phyloP scores from a whole-genome alignment of 106 monocot species.

The Cymbidium sinense region DNA sequence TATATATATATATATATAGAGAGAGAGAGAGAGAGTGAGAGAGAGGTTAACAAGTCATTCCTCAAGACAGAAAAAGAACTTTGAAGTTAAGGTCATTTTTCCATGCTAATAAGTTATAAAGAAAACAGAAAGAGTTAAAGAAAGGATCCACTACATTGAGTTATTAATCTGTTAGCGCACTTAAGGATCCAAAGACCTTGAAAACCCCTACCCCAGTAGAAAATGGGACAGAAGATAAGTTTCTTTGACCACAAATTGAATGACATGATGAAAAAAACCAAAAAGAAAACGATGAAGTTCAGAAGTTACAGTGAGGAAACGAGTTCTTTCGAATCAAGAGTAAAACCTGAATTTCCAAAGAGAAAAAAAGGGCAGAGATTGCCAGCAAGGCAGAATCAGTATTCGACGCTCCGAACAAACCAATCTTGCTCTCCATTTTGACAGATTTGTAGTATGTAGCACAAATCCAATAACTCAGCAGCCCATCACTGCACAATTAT shows the following conservation, averaged over 20 bases:
- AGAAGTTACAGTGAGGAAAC: constrained; percentile 12
- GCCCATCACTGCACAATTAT: constrained; percentile 88
- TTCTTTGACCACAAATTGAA: constrained; percentile 14
- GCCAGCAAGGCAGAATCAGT: constrained; percentile 16
- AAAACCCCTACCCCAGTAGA: constrained; percentile 5
- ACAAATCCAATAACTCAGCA: constrained; percentile 41
- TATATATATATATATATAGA: too few species aligned
- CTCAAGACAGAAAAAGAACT: neutral
- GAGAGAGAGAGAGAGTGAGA: too few species aligned
- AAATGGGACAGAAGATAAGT: constrained; percentile 4
- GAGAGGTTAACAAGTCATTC: neutral
- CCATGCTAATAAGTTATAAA: neutral
- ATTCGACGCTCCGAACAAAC: constrained; percentile 8
- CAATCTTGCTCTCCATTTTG: constrained; percentile 7
- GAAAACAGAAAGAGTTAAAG: neutral
- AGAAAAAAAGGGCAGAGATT: constrained; percentile 6
- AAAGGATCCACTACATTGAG: constrained; percentile 2
- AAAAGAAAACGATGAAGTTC: constrained; percentile 13
- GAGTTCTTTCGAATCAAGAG: constrained; percentile 12
- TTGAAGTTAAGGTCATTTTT: neutral
- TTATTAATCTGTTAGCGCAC: constrained; percentile 10
- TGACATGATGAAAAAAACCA: constrained; percentile 1
- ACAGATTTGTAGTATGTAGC: neutral
- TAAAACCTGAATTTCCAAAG: constrained; percentile 8
- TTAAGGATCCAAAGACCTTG: neutral